A percentile compares a stretch with the other conserved stretches of the same genome.
Conservation (phyloP, 176 grass and related monocot genomes). For the Aegilops umbellulata region DNA sequence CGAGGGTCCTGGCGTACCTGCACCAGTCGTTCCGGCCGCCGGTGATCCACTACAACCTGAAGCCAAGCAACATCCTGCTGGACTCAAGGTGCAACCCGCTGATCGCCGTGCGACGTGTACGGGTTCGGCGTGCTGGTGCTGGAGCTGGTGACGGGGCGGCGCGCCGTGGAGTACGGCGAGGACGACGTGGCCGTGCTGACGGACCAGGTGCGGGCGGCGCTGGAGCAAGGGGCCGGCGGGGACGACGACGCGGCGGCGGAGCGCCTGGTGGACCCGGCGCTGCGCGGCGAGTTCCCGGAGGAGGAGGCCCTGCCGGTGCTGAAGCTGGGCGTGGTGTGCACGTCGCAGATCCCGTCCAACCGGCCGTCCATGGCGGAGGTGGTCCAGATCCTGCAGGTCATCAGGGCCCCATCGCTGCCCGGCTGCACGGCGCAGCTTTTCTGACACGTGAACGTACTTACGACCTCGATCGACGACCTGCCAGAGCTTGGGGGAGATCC, state of each 20-base stretch:
- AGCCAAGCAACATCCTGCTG: conserved; percentile 90
- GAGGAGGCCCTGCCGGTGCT: conserved; percentile 95
- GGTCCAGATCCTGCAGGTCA: conserved; percentile 98
- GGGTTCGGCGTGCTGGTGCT: conserved; percentile 87
- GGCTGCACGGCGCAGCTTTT: conserved; percentile 44
- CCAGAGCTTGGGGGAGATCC: background rate
- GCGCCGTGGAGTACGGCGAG: conserved; percentile 67
- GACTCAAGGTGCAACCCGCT: conserved; percentile 64
- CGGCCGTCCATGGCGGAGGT: conserved; percentile 91
- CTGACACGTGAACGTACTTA: conserved; percentile 8
- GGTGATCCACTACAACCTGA: conserved; percentile 92
- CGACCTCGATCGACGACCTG: background rate
- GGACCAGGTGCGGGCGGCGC: conserved; percentile 60
- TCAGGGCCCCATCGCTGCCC: conserved; percentile 56
- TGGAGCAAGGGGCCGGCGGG: conserved; percentile 56
- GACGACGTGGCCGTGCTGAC: conserved; percentile 82
- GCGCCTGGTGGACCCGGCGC: conserved; percentile 50
- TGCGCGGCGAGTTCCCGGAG: conserved; percentile 60
- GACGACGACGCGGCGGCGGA: conserved; percentile 44
- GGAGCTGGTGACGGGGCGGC: conserved; percentile 73
- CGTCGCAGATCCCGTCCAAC: conserved; percentile 90
- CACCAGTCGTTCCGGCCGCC: conserved; percentile 90
- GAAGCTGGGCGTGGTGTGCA: conserved; percentile 90
- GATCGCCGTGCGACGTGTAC: conserved; percentile 86
- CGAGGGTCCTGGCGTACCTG: conserved; percentile 66